Percentiles rank a stretch among this genome's conserved stretches.
Conservation (phyloP, 2,329 filamentous ascomycete genomes). For the Neodidymelliopsis sp. region DNA sequence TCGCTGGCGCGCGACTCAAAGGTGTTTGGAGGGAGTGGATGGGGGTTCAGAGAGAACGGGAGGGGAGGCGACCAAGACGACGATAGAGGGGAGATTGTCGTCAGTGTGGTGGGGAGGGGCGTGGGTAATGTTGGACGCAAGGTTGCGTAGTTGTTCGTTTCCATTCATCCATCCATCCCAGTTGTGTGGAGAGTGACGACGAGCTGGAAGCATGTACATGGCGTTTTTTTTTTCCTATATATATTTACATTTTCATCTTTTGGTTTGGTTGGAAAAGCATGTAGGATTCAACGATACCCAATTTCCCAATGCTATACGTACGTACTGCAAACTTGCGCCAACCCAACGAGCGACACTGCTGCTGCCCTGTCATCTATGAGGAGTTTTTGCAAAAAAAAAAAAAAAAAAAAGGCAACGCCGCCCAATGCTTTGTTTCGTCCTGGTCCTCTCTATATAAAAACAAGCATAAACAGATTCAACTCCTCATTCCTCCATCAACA, state of each 20-base stretch:
- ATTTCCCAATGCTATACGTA: constrained; percentile 15
- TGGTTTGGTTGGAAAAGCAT: constrained; percentile 14
- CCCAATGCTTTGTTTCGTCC: constrained; percentile 21
- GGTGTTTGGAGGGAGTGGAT: constrained; percentile 88
- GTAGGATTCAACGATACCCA: constrained; percentile 19
- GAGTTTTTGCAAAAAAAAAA: too few species aligned
- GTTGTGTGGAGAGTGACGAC: too few species aligned
- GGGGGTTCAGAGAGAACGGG: constrained; percentile 77
- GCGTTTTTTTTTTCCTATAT: not conserved
- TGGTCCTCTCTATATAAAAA: not conserved
- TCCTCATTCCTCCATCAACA: not conserved
- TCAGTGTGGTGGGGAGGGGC: constrained; percentile 91
- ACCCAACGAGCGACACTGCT: not conserved
- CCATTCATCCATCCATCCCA: too few species aligned
- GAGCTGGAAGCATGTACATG: too few species aligned
- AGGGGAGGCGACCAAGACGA: constrained; percentile 58
- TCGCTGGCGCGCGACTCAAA: constrained; percentile 83
- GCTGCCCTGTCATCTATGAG: too few species aligned
- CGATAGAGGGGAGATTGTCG: constrained; percentile 74
- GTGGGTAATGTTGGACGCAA: constrained; percentile 96
- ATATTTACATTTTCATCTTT: constrained; percentile 1
- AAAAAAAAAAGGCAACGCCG: constrained; percentile 26
- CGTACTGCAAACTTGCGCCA: not conserved
- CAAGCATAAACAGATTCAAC: not conserved
- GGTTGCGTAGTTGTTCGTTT: constrained; percentile 64